Evolutionary conservation across 2,329 filamentous ascomycete species (phyloP), one percentile per base, ranked within the genome.

Genomic region (Botryotinia narcissicola): DNA sequence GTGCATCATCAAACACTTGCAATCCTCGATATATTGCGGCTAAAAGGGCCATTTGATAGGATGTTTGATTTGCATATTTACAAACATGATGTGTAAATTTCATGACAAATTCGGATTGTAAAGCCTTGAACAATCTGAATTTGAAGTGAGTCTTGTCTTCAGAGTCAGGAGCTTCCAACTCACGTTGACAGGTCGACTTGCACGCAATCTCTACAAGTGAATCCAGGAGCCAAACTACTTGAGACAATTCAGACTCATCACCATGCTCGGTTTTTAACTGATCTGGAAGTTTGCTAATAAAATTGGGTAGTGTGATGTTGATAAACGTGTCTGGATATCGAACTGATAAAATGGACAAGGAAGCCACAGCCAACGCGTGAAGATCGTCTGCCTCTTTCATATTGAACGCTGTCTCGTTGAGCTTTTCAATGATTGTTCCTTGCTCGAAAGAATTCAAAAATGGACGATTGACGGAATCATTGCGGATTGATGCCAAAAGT

Each of bases 201-300:
- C 77, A 79, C 10, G 76, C 73, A 61, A 80, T 77, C 35, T 78
- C 61, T 16, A 76, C 71, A 22, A 80, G 46, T 22, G 75, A 71
- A 14, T 79, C 73, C 4, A 80, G 66, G 40, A 74, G 37, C n/a
- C 59, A 62, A n/a, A 77, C 70, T 10, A 76, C 59, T 16, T 40
- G 32, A 6, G 74, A 73, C 1, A 78, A 35, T 29, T 77, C 74
- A 29, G 71, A 51, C 8, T 66, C 63, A 25, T 42, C 46, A 7
- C 71, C 63, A 12, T 64, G 46, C 22, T 69, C 40, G 12, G 46
- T 6, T 6, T 73, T 69, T 2, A 79, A 25, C 9, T 60, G 62
- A 18, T 75, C 68, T 5, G 80, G 80, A 4, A 81, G 72, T 29
- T 71, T 75, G 9, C 73, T 72, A 35, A 79, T 69, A n/a, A 81